These are phyloP conservation scores for Dissophora globulifera DNA, from an alignment of 192 early-diverging fungal species.

Conservation along the genomic window DNA sequence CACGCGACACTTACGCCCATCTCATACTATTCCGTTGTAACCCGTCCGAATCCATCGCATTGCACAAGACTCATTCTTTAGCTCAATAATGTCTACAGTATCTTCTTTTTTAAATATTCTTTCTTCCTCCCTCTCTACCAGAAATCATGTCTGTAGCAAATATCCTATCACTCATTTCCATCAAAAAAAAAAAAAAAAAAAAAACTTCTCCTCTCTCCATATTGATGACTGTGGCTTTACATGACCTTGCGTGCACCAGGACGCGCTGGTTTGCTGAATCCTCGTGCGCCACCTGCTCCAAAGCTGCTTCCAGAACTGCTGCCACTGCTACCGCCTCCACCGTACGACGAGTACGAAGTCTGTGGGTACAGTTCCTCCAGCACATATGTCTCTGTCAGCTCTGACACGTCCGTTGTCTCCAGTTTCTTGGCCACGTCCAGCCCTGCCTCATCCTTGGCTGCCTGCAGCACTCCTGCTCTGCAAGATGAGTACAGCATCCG, in stretches of 20 bases:
- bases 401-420: constrained; percentile 71
- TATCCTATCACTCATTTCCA: no score
- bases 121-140: neutral
- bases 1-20: no score
- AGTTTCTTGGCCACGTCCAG: constrained; percentile 72
- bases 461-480: constrained; percentile 66
- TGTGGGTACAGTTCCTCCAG: constrained; percentile 63
- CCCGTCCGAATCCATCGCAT: no score
- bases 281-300: constrained; percentile 1
- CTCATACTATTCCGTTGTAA: no score
- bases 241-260: constrained; percentile 51
- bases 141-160: no score
- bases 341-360: neutral
- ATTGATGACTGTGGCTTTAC: constrained; percentile 13
- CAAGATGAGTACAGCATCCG: constrained; percentile 93
- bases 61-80: no score
- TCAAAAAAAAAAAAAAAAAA: no score
- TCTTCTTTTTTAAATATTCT: neutral
- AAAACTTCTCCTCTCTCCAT: no score
- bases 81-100: no score
- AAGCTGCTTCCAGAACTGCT: neutral
- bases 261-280: constrained; percentile 44
- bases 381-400: constrained; percentile 65
- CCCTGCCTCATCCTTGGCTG: constrained; percentile 63
- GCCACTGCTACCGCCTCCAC: neutral